These are phyloP conservation scores for Draba incana DNA, from an alignment of 345 rosid species.

Conservation along the genomic window DNA sequence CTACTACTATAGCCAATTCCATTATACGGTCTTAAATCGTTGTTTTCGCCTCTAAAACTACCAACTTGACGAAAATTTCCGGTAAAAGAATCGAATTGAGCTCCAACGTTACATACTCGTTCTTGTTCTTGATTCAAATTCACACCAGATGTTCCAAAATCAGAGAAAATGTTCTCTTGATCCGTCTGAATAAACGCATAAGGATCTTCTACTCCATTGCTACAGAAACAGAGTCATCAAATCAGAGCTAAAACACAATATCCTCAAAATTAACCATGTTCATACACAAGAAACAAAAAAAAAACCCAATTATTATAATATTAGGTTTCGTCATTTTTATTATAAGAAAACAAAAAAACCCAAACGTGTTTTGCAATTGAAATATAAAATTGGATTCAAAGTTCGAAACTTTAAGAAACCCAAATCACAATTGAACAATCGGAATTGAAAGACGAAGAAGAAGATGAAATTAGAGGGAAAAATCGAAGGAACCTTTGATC, in stretches of 20 bases:
- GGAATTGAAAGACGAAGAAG: background rate
- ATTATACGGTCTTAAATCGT: background rate
- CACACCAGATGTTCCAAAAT: constrained; percentile 29
- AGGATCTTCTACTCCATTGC: constrained; percentile 38
- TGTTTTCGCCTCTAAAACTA: constrained; percentile 24
- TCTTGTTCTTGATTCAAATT: constrained; percentile 28
- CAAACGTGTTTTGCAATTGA: background rate
- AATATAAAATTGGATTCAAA: background rate
- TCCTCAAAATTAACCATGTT: background rate
- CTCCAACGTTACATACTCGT: constrained; percentile 28
- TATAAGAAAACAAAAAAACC: no score
- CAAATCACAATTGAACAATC: constrained; percentile 9
- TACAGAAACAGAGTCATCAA: constrained; percentile 15
- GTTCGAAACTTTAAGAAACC: background rate
- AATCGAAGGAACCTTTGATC: constrained; percentile 34
- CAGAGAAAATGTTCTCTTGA: constrained; percentile 27
- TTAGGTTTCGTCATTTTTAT: background rate
- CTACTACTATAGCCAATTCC: constrained; percentile 35
- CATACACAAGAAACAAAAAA: background rate
- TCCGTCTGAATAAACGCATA: constrained; percentile 27
- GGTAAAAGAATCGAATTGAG: constrained; percentile 33
- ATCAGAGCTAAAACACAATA: constrained; percentile 15
- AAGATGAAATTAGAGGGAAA: background rate
- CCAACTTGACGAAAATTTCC: constrained; percentile 24
- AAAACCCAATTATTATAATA: no score